phyloP scores from a whole-genome alignment of 306 rosid genomes.

The Castanea sativa region DNA sequence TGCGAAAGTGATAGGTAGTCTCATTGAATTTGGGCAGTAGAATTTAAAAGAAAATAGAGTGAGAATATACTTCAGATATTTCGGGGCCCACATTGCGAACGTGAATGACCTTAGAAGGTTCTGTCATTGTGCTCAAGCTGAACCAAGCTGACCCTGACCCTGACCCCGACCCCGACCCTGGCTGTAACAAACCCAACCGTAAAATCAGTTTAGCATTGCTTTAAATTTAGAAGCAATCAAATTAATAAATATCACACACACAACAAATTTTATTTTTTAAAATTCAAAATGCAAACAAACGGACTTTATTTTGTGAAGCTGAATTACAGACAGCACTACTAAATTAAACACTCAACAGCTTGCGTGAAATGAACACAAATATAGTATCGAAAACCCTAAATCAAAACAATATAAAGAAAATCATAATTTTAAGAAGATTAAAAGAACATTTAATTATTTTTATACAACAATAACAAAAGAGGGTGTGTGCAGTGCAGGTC shows the following conservation, averaged over 20 bases:
- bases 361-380: not conserved
- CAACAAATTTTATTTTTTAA: not conserved
- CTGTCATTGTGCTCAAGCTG: slow-evolving; percentile 53
- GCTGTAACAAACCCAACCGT: slow-evolving; percentile 35
- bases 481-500: not conserved
- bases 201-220: slow-evolving; percentile 2
- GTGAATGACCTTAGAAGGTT: slow-evolving; percentile 94
- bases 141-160: slow-evolving; percentile 30
- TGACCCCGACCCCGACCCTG: too few relatives aligned
- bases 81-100: slow-evolving; percentile 97
- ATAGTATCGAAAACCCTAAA: not conserved
- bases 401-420: not conserved
- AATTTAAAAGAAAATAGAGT: not conserved
- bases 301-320: not conserved
- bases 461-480: not conserved
- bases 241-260: not conserved
- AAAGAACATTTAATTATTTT: not conserved
- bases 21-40: not conserved
- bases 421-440: not conserved
- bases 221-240: not conserved
- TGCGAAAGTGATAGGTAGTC: too few relatives aligned
- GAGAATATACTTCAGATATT: slow-evolving; percentile 68
- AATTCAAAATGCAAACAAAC: not conserved
- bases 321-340: not conserved
- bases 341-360: not conserved